Base-by-base conservation (phyloP, 306 rosid genomes). In the Abrus precatorius region DNA sequence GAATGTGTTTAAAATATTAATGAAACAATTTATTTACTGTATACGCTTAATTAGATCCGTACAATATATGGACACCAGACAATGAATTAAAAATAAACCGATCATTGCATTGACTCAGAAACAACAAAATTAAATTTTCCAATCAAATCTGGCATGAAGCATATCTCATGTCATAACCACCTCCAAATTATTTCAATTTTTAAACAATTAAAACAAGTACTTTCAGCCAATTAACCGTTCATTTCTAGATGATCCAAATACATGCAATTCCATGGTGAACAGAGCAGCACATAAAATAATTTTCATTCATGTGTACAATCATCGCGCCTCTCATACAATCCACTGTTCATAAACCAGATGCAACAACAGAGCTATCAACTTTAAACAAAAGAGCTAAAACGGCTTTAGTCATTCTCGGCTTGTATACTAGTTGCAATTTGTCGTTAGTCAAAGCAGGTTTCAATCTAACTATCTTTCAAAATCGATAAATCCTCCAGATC, bases 391-490 rank as follows among this genome's bases (percentile, higher is more conserved):
- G 3, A 54, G 11, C 4, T 10, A 67, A n/a, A 68, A 30, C 0
- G 6, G 20, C 2, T 30, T 8, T 29, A 38, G 28, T 38, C 7
- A 62, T 30, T 60, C 34, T 12, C 52, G 0, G 30, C 12, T 56
- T 4, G 9, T 1, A 9, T 11, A 47, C 9, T 33, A 1, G 14
- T 33, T 54, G 0, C 48, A 52, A 30, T 6, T 50, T 33, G 12
- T 53, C 1, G 36, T 27, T 2, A 2, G 0, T 2, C 6, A 45
- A 5, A 14, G 28, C 62, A 7, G 33, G 20, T 50, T n/a, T 6
- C 81, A 61, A 30, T 76, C 8, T 69, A 65, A 20, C 40, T 6
- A 50, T n/a, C 14, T 28, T 55, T 9, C 30, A 33, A 63, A 76
- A 10, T 2, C 10, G 9, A 49, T 4, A 29, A 74, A 11, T 10